Evolutionary conservation across 177 flowering plant genomes (phyloP).

Genomic region (Vitis hybrid): DNA sequence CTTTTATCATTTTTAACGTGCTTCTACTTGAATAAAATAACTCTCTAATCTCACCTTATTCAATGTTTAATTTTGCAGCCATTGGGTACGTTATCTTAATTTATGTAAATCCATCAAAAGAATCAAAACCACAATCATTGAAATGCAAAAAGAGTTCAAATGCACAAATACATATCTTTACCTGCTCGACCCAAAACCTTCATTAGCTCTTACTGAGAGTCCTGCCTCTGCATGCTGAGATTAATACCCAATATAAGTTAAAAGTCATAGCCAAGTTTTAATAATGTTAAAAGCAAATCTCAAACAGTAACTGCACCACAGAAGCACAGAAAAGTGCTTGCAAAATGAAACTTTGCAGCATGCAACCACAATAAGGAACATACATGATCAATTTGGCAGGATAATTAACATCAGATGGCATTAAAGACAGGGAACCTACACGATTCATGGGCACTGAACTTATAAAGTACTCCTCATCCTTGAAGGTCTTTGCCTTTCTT

Average conservation of each 20-base stretch:
- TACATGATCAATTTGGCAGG: not conserved
- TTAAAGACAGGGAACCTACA: constrained; percentile 35
- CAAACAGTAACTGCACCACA: too few relatives aligned
- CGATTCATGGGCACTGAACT: constrained; percentile 86
- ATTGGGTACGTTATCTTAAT: not conserved
- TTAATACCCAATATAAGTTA: constrained; percentile 6
- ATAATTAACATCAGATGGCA: not conserved
- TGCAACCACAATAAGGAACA: not conserved
- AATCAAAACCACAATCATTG: not conserved
- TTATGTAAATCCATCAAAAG: not conserved
- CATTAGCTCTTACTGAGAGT: constrained; percentile 61
- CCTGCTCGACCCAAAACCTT: constrained; percentile 80
- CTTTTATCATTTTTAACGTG: too few relatives aligned
- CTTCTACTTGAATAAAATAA: not conserved
- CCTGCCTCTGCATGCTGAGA: constrained; percentile 90
- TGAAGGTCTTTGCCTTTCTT: constrained; percentile 78
- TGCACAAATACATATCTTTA: constrained; percentile 15
- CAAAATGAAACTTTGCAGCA: not conserved
- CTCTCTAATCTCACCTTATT: not conserved
- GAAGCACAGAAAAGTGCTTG: not conserved
- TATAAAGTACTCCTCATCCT: constrained; percentile 88
- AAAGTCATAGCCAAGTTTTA: constrained; percentile 5
- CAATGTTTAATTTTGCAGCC: not conserved
- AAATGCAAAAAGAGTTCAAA: not conserved
- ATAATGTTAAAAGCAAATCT: not conserved